A percentile compares a stretch with the other conserved stretches of the same genome.
phyloP scores from a whole-genome alignment of 2,329 filamentous ascomycete species.

The Exophiala sp. region DNA sequence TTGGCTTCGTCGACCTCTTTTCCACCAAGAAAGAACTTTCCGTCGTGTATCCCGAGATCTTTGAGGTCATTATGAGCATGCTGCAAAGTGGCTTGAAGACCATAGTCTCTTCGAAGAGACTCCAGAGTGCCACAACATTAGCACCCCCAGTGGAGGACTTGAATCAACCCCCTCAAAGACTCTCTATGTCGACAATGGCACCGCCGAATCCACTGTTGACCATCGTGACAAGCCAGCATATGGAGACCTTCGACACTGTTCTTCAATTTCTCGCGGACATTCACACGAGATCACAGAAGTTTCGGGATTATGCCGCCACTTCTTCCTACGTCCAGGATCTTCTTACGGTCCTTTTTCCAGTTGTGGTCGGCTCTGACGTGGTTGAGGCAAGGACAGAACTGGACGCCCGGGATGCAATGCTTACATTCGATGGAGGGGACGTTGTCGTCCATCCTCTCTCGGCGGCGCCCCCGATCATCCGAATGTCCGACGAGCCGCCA shows the following conservation, averaged over 20 bases:
- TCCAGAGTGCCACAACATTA: slow-evolving; percentile 15
- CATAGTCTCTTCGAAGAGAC: slow-evolving; percentile 54
- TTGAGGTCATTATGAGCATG: slow-evolving; percentile 79
- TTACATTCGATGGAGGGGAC: slow-evolving; percentile 80
- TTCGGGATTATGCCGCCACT: slow-evolving; percentile 72
- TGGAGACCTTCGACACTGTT: slow-evolving; percentile 65
- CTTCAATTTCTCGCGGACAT: slow-evolving; percentile 73
- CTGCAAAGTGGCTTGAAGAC: slow-evolving; percentile 75
- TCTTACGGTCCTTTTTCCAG: slow-evolving; percentile 74
- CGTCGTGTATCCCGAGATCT: slow-evolving; percentile 68
- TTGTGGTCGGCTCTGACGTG: slow-evolving; percentile 78
- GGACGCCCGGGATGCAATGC: slow-evolving; percentile 70
- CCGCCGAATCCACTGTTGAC: slow-evolving; percentile 27
- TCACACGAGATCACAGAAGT: slow-evolving; percentile 67
- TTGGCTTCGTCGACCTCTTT: slow-evolving; percentile 68
- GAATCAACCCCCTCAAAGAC: slow-evolving; percentile 39
- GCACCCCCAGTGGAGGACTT: slow-evolving; percentile 18
- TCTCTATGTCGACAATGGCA: slow-evolving; percentile 29
- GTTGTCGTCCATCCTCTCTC: slow-evolving; percentile 73
- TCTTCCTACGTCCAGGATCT: slow-evolving; percentile 79
- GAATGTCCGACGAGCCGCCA: slow-evolving; percentile 57
- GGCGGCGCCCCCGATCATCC: slow-evolving; percentile 61
- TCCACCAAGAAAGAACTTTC: slow-evolving; percentile 49
- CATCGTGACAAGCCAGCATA: slow-evolving; percentile 47
- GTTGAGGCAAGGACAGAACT: slow-evolving; percentile 80